A percentile compares a stretch with the other conserved stretches of the same genome.
Conservation (phyloP, 2,329 filamentous ascomycete genomes). For the Penicillium vulpinum region DNA sequence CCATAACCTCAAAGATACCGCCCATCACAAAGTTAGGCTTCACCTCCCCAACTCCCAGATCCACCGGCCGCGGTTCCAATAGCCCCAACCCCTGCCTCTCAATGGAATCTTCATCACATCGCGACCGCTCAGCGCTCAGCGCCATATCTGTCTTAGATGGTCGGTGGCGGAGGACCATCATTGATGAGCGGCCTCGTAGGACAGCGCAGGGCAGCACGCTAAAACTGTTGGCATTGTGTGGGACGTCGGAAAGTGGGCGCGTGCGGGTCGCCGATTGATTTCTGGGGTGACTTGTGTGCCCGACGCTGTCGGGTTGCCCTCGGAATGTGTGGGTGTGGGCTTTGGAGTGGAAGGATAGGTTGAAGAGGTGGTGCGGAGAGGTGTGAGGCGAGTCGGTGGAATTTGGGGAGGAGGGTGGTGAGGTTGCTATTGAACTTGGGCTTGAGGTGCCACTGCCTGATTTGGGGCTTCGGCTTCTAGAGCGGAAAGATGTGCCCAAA, state of each 20-base stretch:
- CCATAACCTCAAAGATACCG: conserved; percentile 51
- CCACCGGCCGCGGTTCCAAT: conserved; percentile 48
- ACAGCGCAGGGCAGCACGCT: conserved; percentile 31
- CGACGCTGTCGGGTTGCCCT: conserved; percentile 3
- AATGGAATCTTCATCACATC: conserved; percentile 40
- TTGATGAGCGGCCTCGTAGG: conserved; percentile 32
- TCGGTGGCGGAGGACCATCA: conserved; percentile 40
- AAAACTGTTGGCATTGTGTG: neutral
- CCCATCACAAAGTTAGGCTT: conserved; percentile 47
- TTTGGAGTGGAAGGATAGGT: conserved; percentile 30
- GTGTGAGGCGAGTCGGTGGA: conserved; percentile 2
- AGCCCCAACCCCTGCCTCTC: conserved; percentile 45
- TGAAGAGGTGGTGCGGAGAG: conserved; percentile 22
- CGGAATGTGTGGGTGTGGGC: conserved; percentile 16
- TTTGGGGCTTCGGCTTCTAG: conserved; percentile 19
- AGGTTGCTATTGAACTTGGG: conserved; percentile 30
- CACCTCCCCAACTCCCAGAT: conserved; percentile 21
- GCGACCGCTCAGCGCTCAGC: conserved; percentile 44
- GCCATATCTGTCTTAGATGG: conserved; percentile 48
- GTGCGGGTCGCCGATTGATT: neutral
- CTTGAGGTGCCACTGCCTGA: conserved; percentile 21
- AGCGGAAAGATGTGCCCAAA: conserved; percentile 34
- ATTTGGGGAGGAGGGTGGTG: conserved; percentile 25
- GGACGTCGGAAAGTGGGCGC: neutral
- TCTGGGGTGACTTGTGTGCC: neutral